These are phyloP conservation scores for Dissophora ornata DNA, from an alignment of 192 early-diverging fungal species.

Conservation along the genomic window DNA sequence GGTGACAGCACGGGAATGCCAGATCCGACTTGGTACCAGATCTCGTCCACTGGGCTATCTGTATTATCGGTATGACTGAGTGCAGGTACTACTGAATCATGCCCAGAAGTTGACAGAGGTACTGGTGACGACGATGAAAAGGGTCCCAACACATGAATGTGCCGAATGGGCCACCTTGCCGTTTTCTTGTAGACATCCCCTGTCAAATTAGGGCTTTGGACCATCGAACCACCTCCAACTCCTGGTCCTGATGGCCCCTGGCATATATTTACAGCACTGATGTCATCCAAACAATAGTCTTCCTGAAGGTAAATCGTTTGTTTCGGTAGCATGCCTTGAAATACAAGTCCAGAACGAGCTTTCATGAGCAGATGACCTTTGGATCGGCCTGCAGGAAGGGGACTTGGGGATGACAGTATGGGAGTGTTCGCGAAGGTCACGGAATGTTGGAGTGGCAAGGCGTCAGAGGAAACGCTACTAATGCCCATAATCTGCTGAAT, in stretches of 20 bases:
- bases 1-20: conserved; percentile 20
- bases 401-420: no score
- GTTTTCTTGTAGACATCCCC: background rate
- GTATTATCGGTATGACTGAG: no score
- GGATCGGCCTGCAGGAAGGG: background rate
- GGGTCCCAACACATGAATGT: conserved; percentile 28
- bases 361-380: conserved; percentile 30
- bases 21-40: conserved; percentile 29
- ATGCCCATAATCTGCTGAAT: conserved; percentile 39
- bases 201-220: no score
- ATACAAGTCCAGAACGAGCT: conserved; percentile 7
- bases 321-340: conserved; percentile 32
- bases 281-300: conserved; percentile 7
- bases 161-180: conserved; percentile 34
- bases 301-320: conserved; percentile 22
- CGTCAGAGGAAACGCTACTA: background rate
- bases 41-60: conserved; percentile 4
- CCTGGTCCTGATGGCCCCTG: background rate
- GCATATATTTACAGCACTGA: background rate
- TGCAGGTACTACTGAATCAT: no score
- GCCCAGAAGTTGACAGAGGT: background rate
- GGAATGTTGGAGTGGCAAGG: no score
- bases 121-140: background rate
- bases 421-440: no score
- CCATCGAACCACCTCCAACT: background rate